phyloP scores from a whole-genome alignment of 495 filamentous ascomycete species.

The Penicillium cataractarum region DNA sequence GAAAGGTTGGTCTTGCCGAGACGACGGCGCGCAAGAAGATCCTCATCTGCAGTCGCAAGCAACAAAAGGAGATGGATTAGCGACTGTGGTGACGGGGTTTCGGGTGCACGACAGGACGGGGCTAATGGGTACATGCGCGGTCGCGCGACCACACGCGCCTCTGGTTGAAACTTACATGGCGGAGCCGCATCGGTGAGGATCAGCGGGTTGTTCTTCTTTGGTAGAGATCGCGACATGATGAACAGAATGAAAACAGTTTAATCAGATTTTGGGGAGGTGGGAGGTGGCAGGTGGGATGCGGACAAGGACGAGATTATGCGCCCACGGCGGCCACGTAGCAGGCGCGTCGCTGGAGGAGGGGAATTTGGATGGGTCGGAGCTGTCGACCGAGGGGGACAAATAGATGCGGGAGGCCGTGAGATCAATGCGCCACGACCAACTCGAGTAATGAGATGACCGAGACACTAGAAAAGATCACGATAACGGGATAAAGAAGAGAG shows the following conservation, averaged over 20 bases:
- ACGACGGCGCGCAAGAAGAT: slow-evolving; percentile 81
- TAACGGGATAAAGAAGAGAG: slow-evolving; percentile 19
- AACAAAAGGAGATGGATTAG: slow-evolving; percentile 34
- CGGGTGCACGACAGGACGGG: slow-evolving; percentile 14
- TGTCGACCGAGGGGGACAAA: slow-evolving; percentile 13
- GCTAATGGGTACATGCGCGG: slow-evolving; percentile 16
- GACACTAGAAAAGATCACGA: slow-evolving; percentile 5
- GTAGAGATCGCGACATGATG: slow-evolving; percentile 69
- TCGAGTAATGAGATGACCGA: slow-evolving; percentile 4
- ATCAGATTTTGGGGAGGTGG: not conserved
- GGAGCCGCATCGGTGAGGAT: slow-evolving; percentile 73
- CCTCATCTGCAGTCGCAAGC: slow-evolving; percentile 60
- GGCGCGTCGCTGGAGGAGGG: slow-evolving; percentile 42
- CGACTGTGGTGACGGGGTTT: slow-evolving; percentile 8
- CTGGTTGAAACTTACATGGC: slow-evolving; percentile 50
- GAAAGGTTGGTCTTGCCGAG: slow-evolving; percentile 89
- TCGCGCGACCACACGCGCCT: slow-evolving; percentile 30
- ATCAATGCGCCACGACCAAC: slow-evolving; percentile 6
- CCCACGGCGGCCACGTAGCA: slow-evolving; percentile 53
- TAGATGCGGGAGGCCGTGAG: not conserved
- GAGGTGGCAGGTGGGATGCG: slow-evolving; percentile 25
- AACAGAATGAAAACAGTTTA: slow-evolving; percentile 9
- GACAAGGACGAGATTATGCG: slow-evolving; percentile 29
- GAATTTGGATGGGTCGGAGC: slow-evolving; percentile 12
- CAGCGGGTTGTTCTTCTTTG: slow-evolving; percentile 73